Percentiles rank a stretch among this genome's conserved stretches.
These are phyloP conservation scores for Hemileccinum rubropunctum DNA, from an alignment of 768 basidiomycete genomes.

Conservation along the genomic window DNA sequence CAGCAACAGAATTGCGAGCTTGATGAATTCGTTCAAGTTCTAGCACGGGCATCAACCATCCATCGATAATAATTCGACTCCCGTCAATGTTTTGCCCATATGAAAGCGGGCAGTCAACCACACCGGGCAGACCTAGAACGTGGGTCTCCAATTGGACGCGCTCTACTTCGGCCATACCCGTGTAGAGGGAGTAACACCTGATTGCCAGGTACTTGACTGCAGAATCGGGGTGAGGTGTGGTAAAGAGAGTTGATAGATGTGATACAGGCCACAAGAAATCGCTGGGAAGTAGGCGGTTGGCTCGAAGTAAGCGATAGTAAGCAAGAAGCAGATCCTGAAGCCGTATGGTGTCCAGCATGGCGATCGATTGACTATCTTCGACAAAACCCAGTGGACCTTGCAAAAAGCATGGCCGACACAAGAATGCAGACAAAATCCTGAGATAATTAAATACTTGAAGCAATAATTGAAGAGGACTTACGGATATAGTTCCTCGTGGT, in stretches of 20 bases:
- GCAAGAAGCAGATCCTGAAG: conserved; percentile 72
- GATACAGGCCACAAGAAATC: conserved; percentile 58
- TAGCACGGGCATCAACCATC: conserved; percentile 76
- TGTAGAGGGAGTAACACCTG: conserved; percentile 72
- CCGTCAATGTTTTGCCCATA: conserved; percentile 53
- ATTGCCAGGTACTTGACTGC: conserved; percentile 71
- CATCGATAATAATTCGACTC: conserved; percentile 51
- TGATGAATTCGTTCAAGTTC: conserved; percentile 63
- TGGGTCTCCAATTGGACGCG: conserved; percentile 62
- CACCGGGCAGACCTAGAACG: conserved; percentile 56
- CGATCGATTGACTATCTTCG: conserved; percentile 25
- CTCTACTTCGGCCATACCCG: conserved; percentile 75
- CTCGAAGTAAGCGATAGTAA: conserved; percentile 76
- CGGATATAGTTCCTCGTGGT: conserved; percentile 71
- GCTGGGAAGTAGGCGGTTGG: conserved; percentile 65
- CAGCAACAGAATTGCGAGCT: conserved; percentile 45
- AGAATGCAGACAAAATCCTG: conserved; percentile 57
- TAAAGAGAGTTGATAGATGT: conserved; percentile 42
- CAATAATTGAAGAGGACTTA: conserved; percentile 36
- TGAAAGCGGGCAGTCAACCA: conserved; percentile 60
- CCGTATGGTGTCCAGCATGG: conserved; percentile 39
- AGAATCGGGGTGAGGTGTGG: conserved; percentile 54
- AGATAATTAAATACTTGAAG: neutral
- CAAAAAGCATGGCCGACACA: conserved; percentile 41
- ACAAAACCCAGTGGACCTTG: conserved; percentile 57